Conservation (phyloP, 176 grass and related monocot genomes). For the Pontederia crassipes region DNA sequence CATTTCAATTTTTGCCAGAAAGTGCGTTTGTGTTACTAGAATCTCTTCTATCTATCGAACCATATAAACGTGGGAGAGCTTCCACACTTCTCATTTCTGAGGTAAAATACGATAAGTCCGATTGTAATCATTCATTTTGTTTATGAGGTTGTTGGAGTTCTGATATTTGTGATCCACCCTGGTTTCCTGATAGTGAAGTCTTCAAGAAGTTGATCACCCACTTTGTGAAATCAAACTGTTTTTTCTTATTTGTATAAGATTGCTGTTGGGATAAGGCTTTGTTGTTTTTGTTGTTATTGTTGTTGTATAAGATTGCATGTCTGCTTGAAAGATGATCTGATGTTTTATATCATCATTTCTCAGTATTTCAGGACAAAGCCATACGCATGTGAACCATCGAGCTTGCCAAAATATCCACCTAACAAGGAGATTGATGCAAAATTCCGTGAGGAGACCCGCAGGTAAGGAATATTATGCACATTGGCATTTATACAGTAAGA, state of each 20-base stretch:
- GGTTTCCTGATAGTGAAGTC: neutral
- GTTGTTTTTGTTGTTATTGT: too few species aligned
- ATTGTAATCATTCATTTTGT: neutral
- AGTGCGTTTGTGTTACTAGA: slow-evolving; percentile 39
- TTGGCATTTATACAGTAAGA: neutral
- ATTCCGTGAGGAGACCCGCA: slow-evolving; percentile 24
- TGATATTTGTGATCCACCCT: neutral
- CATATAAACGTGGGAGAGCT: slow-evolving; percentile 49
- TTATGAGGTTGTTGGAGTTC: neutral
- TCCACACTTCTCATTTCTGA: slow-evolving; percentile 52
- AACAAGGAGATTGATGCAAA: slow-evolving; percentile 95
- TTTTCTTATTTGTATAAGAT: neutral
- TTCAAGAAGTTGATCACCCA: neutral
- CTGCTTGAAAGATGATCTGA: neutral
- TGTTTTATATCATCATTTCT: slow-evolving; percentile 12
- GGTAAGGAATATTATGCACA: neutral
- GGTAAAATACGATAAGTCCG: slow-evolving; percentile 23
- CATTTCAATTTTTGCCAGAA: slow-evolving; percentile 37
- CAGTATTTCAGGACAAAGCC: slow-evolving; percentile 70
- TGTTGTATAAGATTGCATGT: neutral
- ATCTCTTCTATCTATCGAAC: slow-evolving; percentile 58
- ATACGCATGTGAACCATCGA: slow-evolving; percentile 52
- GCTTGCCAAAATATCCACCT: slow-evolving; percentile 72
- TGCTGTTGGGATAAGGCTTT: neutral
- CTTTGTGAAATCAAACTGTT: neutral